A percentile compares a stretch with the other conserved stretches of the same genome.
phyloP scores from a whole-genome alignment of 163 green algal species.

The Scenedesmus sp. region DNA sequence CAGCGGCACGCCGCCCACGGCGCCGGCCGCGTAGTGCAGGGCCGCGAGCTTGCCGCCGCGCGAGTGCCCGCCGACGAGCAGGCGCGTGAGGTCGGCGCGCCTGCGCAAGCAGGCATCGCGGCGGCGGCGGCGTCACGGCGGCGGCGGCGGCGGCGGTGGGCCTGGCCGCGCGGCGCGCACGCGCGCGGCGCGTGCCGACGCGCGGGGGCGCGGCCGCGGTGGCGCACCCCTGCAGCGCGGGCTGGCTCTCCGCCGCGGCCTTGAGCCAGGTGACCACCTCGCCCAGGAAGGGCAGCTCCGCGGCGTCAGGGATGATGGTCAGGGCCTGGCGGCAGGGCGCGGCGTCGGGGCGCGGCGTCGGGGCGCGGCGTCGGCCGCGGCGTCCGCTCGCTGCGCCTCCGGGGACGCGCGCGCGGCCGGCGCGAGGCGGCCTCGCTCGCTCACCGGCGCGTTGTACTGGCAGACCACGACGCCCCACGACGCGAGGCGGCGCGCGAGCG shows the following conservation, averaged over 20 bases:
- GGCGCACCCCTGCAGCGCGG: constrained; percentile 38
- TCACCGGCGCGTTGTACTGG: constrained; percentile 46
- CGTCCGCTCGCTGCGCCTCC: too few species aligned
- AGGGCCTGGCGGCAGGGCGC: too few species aligned
- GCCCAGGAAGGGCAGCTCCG: constrained; percentile 34
- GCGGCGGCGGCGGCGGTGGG: not conserved
- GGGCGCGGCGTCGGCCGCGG: too few species aligned
- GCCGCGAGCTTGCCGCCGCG: constrained; percentile 43
- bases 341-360: too few species aligned
- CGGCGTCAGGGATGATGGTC: constrained; percentile 41
- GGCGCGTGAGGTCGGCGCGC: constrained; percentile 12
- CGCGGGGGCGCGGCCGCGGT: too few species aligned
- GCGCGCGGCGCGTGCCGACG: too few species aligned
- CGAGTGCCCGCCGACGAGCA: constrained; percentile 34
- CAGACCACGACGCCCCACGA: constrained; percentile 39
- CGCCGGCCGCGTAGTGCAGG: constrained; percentile 26
- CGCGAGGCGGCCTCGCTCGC: too few species aligned
- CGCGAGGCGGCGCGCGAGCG: constrained; percentile 34
- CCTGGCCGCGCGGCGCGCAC: not conserved
- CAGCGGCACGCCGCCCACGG: not conserved
- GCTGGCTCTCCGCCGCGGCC: constrained; percentile 6
- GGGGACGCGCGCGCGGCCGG: too few species aligned
- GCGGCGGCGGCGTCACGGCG: not conserved
- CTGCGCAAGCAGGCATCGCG: constrained; percentile 4
- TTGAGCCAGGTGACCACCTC: constrained; percentile 27